Percentiles rank a stretch among this genome's conserved stretches.
Conservation (phyloP, 2,329 filamentous ascomycete genomes). For the Paracoccidioides brasiliensis region DNA sequence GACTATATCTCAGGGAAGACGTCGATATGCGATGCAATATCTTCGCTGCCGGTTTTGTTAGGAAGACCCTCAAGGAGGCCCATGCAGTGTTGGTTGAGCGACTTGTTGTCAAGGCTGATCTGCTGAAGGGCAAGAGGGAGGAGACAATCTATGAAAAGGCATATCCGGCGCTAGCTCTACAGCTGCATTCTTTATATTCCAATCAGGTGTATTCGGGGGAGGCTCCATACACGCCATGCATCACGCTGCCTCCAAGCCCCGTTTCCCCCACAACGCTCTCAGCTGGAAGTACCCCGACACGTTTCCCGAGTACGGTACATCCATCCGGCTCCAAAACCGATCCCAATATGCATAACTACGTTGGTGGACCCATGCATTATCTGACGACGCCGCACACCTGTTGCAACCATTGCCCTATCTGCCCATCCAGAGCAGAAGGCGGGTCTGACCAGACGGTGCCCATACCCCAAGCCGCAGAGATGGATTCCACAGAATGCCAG, state of each 20-base stretch:
- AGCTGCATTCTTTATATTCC: background rate
- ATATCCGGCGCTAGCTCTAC: background rate
- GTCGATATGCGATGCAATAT: constrained; percentile 72
- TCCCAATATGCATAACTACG: background rate
- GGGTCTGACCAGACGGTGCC: background rate
- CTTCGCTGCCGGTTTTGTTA: constrained; percentile 63
- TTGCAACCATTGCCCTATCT: background rate
- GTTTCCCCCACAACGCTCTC: background rate
- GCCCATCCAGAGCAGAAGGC: background rate
- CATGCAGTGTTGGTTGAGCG: constrained; percentile 57
- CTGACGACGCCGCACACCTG: background rate
- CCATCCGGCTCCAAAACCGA: background rate
- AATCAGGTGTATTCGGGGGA: background rate
- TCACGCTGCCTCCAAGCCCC: background rate
- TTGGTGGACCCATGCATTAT: background rate
- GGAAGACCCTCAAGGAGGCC: constrained; percentile 66
- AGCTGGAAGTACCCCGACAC: too few species aligned
- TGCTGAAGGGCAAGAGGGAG: constrained; percentile 20
- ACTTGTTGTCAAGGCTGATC: constrained; percentile 41
- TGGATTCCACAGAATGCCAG: background rate
- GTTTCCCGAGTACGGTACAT: background rate
- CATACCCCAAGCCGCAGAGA: background rate
- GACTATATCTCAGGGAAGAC: constrained; percentile 74
- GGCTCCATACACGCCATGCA: background rate
- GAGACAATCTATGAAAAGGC: constrained; percentile 4